Conservation (phyloP, 805 yeast genomes). For the Pichia eremophila region DNA sequence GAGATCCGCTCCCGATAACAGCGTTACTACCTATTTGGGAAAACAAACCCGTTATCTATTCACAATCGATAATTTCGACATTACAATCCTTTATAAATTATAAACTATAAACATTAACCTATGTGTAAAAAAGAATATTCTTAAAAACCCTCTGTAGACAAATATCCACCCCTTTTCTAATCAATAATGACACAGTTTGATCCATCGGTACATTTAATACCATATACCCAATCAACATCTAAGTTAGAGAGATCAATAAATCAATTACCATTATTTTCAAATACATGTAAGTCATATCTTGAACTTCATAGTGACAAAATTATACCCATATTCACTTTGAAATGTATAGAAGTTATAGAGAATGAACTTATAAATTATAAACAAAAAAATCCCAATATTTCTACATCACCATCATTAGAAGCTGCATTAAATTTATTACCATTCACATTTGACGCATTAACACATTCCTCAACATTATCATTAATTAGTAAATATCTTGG, state of each 20-base stretch:
- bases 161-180: no score
- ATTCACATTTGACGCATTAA: constrained; percentile 45
- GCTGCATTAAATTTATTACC: constrained; percentile 29
- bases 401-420: constrained; percentile 20
- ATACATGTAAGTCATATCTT: constrained; percentile 12
- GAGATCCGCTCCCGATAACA: constrained; percentile 1
- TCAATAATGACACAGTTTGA: constrained; percentile 11
- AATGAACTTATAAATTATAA: constrained; percentile 23
- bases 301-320: constrained; percentile 8
- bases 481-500: constrained; percentile 44
- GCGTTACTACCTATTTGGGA: neutral
- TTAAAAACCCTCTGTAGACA: no score
- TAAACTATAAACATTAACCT: no score
- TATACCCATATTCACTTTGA: constrained; percentile 36
- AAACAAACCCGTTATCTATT: neutral
- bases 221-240: neutral
- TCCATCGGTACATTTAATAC: constrained; percentile 16
- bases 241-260: neutral
- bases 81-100: no score
- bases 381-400: neutral
- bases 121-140: no score
- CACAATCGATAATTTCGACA: no score
- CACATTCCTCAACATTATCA: constrained; percentile 38
- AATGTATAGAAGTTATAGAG: constrained; percentile 33
- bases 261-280: constrained; percentile 5